Evolutionary conservation across 805 yeast species (phyloP).

Genomic region (Saccharomycopsis fibuligera): DNA sequence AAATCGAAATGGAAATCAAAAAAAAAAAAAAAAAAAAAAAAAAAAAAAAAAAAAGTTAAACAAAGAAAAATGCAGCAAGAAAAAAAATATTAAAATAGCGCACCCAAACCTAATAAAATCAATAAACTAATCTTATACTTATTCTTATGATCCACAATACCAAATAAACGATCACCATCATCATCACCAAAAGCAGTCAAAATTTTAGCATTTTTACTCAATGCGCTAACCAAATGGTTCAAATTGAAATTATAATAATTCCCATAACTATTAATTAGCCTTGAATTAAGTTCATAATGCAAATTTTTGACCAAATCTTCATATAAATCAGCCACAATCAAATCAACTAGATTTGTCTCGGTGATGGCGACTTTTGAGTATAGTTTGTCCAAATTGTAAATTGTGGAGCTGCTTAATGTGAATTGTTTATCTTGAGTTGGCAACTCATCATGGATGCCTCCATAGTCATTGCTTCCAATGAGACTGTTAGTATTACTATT

Average conservation of each 20-base stretch:
- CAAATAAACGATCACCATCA: neutral
- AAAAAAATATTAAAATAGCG: neutral
- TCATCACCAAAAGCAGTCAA: neutral
- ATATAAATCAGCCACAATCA: slow-evolving; percentile 14
- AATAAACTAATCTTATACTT: slow-evolving; percentile 3
- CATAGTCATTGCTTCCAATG: neutral
- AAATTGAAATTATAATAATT: slow-evolving; percentile 7
- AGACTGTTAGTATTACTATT: neutral
- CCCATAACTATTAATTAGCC: slow-evolving; percentile 1
- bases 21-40: too few species aligned
- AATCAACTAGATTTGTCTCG: slow-evolving; percentile 16
- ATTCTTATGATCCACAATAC: neutral
- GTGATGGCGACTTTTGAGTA: slow-evolving; percentile 16
- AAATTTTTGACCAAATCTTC: slow-evolving; percentile 17
- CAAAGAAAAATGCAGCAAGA: neutral
- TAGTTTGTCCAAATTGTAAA: slow-evolving; percentile 17
- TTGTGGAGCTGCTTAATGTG: slow-evolving; percentile 16
- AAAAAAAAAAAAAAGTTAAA: neutral
- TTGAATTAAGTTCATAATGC: slow-evolving; percentile 16
- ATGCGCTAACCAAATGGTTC: slow-evolving; percentile 2
- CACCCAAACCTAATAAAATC: slow-evolving; percentile 2
- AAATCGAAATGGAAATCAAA: neutral
- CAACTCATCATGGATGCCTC: neutral
- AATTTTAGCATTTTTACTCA: neutral
- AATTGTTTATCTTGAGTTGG: slow-evolving; percentile 17